Evolutionary conservation across 257 asterid genomes (phyloP).

Genomic region (Datura wrightii): DNA sequence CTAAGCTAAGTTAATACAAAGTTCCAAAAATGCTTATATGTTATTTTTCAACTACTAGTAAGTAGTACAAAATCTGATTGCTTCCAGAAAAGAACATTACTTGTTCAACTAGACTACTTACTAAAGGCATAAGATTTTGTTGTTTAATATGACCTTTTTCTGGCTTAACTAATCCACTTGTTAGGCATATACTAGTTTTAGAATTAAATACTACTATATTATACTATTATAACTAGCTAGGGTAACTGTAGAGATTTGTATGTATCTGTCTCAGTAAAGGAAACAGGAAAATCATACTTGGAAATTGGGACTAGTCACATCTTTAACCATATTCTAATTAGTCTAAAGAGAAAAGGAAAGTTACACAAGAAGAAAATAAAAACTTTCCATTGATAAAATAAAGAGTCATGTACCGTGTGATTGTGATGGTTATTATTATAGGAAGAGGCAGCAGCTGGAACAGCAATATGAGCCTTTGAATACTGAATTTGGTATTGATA

Average conservation of each 20-base stretch:
- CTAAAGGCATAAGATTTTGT: slow-evolving; percentile 21
- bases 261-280: slow-evolving; percentile 60
- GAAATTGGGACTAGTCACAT: slow-evolving; percentile 67
- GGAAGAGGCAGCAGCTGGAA: slow-evolving; percentile 20
- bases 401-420: slow-evolving; percentile 64
- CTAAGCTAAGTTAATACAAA: background rate
- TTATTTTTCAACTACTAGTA: background rate
- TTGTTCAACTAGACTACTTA: slow-evolving; percentile 46
- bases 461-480: slow-evolving; percentile 5
- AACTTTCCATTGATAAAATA: slow-evolving; percentile 27
- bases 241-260: slow-evolving; percentile 32
- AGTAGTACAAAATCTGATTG: slow-evolving; percentile 26
- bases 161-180: slow-evolving; percentile 39
- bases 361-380: background rate
- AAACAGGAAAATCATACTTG: slow-evolving; percentile 76
- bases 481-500: slow-evolving; percentile 44
- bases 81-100: slow-evolving; percentile 46
- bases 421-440: slow-evolving; percentile 42
- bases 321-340: slow-evolving; percentile 37
- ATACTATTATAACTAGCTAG: background rate
- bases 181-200: slow-evolving; percentile 39
- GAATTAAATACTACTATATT: background rate
- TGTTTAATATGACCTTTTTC: slow-evolving; percentile 26
- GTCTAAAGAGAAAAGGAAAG: background rate
- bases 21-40: background rate